phyloP scores from a whole-genome alignment of 1,284 basidiomycete species.

The Ustilago curta region DNA sequence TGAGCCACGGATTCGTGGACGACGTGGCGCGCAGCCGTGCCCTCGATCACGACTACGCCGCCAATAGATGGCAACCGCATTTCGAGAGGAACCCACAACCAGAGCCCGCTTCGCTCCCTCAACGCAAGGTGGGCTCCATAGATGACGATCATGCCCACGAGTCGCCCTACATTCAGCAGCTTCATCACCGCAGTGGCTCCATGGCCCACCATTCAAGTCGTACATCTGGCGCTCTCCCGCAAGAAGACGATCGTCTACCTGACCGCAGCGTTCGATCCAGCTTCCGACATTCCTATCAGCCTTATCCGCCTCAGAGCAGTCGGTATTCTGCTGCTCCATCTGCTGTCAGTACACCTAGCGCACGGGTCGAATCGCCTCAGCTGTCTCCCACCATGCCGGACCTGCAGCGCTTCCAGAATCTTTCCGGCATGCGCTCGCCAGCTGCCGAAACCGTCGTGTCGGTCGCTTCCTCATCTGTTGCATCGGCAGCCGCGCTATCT shows the following conservation, averaged over 20 bases:
- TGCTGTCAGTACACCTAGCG: neutral
- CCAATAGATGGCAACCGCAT: neutral
- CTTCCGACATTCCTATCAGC: constrained; percentile 25
- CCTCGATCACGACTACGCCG: constrained; percentile 8
- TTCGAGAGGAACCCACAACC: neutral
- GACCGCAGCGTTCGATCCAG: constrained; percentile 20
- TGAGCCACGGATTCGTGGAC: constrained; percentile 23
- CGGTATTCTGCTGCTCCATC: constrained; percentile 2
- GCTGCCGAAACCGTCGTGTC: constrained; percentile 25
- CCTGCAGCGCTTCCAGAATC: constrained; percentile 4
- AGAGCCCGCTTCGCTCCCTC: constrained; percentile 1
- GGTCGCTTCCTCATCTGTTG: constrained; percentile 18
- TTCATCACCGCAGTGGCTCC: constrained; percentile 19
- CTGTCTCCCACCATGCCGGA: constrained; percentile 34
- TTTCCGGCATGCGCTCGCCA: constrained; percentile 15
- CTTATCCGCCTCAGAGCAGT: constrained; percentile 21
- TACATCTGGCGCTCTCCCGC: neutral
- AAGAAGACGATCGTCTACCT: constrained; percentile 24
- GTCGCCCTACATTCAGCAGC: constrained; percentile 10
- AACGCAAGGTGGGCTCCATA: constrained; percentile 32
- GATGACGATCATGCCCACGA: constrained; percentile 41
- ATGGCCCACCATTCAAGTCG: constrained; percentile 17
- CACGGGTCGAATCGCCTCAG: constrained; percentile 19
- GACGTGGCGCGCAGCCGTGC: constrained; percentile 13
- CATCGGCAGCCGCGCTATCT: constrained; percentile 17